Base-by-base conservation (phyloP, 768 basidiomycete species). In the Tulasnella sp. region DNA sequence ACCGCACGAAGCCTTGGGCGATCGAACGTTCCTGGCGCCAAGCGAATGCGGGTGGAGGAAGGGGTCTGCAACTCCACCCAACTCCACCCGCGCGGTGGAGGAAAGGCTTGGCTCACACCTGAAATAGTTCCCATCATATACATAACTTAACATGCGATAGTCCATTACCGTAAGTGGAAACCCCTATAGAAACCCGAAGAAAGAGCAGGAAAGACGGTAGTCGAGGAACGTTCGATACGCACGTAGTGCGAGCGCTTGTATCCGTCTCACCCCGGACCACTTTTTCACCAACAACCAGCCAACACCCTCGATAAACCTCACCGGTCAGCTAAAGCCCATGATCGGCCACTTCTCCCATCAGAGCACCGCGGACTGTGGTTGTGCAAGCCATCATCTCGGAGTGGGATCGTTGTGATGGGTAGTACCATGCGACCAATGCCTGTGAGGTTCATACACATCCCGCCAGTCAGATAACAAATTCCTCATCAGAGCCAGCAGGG, bases 341-440 rank as follows among this genome's bases (percentile, higher is more conserved):
- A 16, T 35, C 32, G 32, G 32, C 29, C 32, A 35, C 32, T 35
- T 67, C 61, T 32, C 61, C 71, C 71, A 73, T 42, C 40, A 75
- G 3, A 9, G 74, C 44, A 5, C 46, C 74, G 10, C 32, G 39
- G 29, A 75, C 74, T 20, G 44, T 57, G 20, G 39, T 75, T 2
- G 44, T 55, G 23, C 74, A 75, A 29, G 74, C 55, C 44, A 75
- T 75, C 74, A 75, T 75, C 46, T 75, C 26, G 3, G 42, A 46
- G n/a, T 75, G 74, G 57, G 46, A 18, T 5, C 37, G 26, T 32
- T 75, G 44, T 11, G 46, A 48, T n/a, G 44, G 74, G 55, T 75
- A 75, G 10, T 51, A 75, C 74, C 74, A 75, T 29, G 74, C 74
- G 44, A 40, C 29, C 35, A 75, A 20, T 10, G 74, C 74, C 74